Evolutionary conservation across 352 stramenopile genomes (phyloP).

Genomic region (Pythium brachiatum): DNA sequence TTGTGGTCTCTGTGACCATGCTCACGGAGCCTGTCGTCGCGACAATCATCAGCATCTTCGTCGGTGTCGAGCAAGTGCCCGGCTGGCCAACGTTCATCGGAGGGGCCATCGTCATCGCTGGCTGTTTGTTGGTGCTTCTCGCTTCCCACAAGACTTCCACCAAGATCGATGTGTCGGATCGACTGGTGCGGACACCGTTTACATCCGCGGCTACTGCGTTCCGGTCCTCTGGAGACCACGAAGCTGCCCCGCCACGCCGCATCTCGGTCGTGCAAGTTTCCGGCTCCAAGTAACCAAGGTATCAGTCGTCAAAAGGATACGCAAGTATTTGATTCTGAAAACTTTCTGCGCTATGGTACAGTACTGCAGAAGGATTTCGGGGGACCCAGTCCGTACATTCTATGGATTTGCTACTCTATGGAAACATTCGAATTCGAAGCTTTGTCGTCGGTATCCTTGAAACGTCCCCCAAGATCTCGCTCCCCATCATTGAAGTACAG

Average conservation of each 20-base stretch:
- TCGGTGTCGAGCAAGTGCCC: constrained; percentile 39
- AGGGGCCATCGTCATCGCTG: constrained; percentile 31
- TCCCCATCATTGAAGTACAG: background rate
- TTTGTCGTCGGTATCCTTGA: background rate
- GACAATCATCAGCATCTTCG: constrained; percentile 39
- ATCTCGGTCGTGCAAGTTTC: background rate
- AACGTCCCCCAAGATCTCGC: background rate
- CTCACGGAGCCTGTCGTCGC: constrained; percentile 50
- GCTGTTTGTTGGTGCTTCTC: constrained; percentile 43
- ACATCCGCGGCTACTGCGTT: constrained; percentile 8
- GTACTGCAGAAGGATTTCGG: background rate
- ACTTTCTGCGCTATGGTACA: background rate
- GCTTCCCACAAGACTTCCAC: constrained; percentile 34
- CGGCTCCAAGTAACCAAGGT: background rate
- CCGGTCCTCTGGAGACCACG: background rate
- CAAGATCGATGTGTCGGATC: constrained; percentile 40
- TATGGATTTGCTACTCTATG: background rate
- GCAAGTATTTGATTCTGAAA: too few relatives aligned
- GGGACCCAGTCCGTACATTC: background rate
- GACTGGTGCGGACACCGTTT: constrained; percentile 26
- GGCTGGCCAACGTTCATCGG: constrained; percentile 42
- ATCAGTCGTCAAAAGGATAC: too few relatives aligned
- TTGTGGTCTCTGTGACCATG: constrained; percentile 60
- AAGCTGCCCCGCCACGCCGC: background rate
- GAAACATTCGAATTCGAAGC: background rate